Conservation (phyloP, 805 yeast species). For the Myxozyma vanderwaltii region DNA sequence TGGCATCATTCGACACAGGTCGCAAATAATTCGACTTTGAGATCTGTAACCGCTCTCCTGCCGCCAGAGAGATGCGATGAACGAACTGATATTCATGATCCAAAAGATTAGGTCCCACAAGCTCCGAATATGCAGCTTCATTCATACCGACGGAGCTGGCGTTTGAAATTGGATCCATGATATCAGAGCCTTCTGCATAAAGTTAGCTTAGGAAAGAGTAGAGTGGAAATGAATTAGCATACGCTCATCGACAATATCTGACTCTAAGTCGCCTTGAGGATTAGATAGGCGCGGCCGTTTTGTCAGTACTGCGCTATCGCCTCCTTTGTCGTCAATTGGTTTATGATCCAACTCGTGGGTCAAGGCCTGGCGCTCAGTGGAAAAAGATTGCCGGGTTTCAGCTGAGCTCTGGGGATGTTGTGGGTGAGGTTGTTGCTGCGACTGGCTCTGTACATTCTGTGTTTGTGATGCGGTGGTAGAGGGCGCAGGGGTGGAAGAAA, state of each 20-base stretch:
- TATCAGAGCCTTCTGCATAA: slow-evolving; percentile 15
- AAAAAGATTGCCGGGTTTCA: background rate
- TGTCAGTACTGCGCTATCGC: background rate
- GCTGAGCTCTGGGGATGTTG: background rate
- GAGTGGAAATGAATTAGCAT: background rate
- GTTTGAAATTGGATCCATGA: slow-evolving; percentile 28
- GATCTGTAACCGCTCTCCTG: slow-evolving; percentile 23
- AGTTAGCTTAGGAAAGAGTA: background rate
- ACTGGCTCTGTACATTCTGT: background rate
- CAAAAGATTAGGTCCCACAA: slow-evolving; percentile 33
- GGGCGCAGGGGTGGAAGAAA: background rate
- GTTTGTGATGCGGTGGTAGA: background rate
- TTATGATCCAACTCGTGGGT: background rate
- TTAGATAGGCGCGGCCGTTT: slow-evolving; percentile 6
- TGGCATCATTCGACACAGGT: slow-evolving; percentile 35
- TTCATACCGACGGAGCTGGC: slow-evolving; percentile 37
- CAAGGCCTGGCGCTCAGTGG: background rate
- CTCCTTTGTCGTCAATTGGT: background rate
- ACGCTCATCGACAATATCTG: slow-evolving; percentile 19
- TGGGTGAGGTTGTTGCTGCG: background rate
- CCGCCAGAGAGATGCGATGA: slow-evolving; percentile 22
- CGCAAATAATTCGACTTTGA: slow-evolving; percentile 34
- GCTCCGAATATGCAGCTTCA: slow-evolving; percentile 36
- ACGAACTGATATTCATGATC: slow-evolving; percentile 34
- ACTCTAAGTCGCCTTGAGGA: background rate